A percentile compares a stretch with the other conserved stretches of the same genome.
These are phyloP conservation scores for Puccinia hordei DNA, from an alignment of 1,284 basidiomycete species.

Conservation along the genomic window DNA sequence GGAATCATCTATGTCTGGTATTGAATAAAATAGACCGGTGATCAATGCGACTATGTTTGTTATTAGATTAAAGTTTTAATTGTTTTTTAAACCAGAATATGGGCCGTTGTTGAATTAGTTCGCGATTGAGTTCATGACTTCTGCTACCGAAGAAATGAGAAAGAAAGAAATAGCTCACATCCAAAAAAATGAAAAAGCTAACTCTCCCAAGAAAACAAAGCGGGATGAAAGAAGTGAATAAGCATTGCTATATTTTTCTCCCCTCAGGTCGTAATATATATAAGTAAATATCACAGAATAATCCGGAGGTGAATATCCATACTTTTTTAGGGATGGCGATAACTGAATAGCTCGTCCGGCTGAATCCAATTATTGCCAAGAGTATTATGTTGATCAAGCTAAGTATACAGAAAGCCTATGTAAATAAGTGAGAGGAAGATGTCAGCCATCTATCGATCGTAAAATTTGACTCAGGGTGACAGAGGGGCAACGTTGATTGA, in stretches of 20 bases:
- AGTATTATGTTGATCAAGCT: slow-evolving; percentile 23
- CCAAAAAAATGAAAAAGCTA: slow-evolving; percentile 50
- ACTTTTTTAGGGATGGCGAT: slow-evolving; percentile 39
- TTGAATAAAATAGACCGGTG: slow-evolving; percentile 43
- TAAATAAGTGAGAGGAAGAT: slow-evolving; percentile 7
- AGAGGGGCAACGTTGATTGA: neutral
- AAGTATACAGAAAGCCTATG: slow-evolving; percentile 32
- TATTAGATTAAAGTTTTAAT: neutral
- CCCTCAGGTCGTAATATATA: too few relatives aligned
- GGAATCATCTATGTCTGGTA: slow-evolving; percentile 41
- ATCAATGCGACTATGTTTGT: slow-evolving; percentile 28
- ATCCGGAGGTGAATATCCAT: neutral
- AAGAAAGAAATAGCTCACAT: slow-evolving; percentile 21
- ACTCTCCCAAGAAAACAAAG: slow-evolving; percentile 12
- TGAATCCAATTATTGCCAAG: slow-evolving; percentile 29
- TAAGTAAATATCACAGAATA: neutral
- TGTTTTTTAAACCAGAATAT: neutral
- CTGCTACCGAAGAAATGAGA: neutral
- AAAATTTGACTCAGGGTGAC: neutral
- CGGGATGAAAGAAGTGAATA: neutral
- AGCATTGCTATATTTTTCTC: neutral
- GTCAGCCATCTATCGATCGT: neutral
- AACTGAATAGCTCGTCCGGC: slow-evolving; percentile 16
- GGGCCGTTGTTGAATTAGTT: neutral
- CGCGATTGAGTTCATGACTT: neutral